Conservation (phyloP, 495 filamentous ascomycete species). For the Trichoderma virens region DNA sequence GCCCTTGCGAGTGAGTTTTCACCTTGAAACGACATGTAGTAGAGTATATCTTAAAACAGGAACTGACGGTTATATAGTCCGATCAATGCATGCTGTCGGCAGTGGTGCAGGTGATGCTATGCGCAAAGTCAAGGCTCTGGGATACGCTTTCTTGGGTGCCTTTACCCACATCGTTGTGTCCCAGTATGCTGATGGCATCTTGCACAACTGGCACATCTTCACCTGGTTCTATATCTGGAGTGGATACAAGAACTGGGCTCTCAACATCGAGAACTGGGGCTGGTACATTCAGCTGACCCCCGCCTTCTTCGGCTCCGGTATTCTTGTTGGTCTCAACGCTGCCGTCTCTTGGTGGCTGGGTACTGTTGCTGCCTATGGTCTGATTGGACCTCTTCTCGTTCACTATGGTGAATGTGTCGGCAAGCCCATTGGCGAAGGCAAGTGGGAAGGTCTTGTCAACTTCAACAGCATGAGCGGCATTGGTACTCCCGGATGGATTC, state of each 20-base stretch:
- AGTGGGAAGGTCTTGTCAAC: slow-evolving; percentile 35
- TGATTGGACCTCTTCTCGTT: slow-evolving; percentile 50
- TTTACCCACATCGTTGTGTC: slow-evolving; percentile 44
- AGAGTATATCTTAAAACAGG: not conserved
- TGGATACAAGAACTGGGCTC: slow-evolving; percentile 31
- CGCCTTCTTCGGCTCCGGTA: slow-evolving; percentile 52
- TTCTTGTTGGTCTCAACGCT: slow-evolving; percentile 52
- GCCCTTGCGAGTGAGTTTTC: too few relatives aligned
- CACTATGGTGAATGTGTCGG: slow-evolving; percentile 37
- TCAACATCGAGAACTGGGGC: slow-evolving; percentile 51
- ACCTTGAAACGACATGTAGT: too few relatives aligned
- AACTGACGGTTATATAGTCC: slow-evolving; percentile 27
- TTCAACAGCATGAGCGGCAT: slow-evolving; percentile 39
- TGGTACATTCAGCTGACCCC: slow-evolving; percentile 51
- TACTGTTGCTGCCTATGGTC: slow-evolving; percentile 48
- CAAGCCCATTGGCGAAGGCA: slow-evolving; percentile 27
- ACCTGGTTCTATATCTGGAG: slow-evolving; percentile 50
- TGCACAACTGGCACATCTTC: slow-evolving; percentile 55
- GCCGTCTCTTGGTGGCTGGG: slow-evolving; percentile 49
- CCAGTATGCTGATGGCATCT: slow-evolving; percentile 47
- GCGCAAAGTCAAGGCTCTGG: slow-evolving; percentile 44
- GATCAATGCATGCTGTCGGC: slow-evolving; percentile 46
- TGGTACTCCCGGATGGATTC: slow-evolving; percentile 25
- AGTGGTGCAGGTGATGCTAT: slow-evolving; percentile 39
- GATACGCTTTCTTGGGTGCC: slow-evolving; percentile 35